phyloP scores from a whole-genome alignment of 192 early-diverging fungal species.

The Globomyces pollinis-pini region DNA sequence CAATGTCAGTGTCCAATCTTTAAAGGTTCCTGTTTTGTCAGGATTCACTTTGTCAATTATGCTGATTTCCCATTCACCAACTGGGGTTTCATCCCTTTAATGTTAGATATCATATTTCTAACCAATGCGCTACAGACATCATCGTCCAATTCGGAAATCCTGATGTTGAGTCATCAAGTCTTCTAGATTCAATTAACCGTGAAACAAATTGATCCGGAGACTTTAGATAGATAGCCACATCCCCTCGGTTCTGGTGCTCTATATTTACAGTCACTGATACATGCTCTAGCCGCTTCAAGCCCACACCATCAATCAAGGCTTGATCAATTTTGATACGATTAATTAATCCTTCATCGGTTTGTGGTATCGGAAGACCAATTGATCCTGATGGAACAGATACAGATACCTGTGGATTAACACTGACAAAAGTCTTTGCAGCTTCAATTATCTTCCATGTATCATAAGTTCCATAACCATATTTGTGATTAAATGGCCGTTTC shows the following conservation, averaged over 20 bases:
- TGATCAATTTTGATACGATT: slow-evolving; percentile 35
- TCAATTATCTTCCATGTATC: slow-evolving; percentile 79
- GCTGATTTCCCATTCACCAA: slow-evolving; percentile 67
- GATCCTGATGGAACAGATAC: not conserved
- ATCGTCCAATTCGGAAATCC: slow-evolving; percentile 91
- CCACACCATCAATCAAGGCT: slow-evolving; percentile 38
- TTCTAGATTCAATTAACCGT: slow-evolving; percentile 57
- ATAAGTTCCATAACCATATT: slow-evolving; percentile 88
- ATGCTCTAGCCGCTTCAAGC: slow-evolving; percentile 68
- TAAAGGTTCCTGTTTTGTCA: slow-evolving; percentile 15
- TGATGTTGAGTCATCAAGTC: slow-evolving; percentile 50
- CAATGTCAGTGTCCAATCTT: slow-evolving; percentile 27
- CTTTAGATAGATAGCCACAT: slow-evolving; percentile 74
- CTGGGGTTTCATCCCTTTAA: slow-evolving; percentile 82
- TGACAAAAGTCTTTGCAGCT: slow-evolving; percentile 57
- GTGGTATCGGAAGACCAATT: not conserved
- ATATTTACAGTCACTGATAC: slow-evolving; percentile 80
- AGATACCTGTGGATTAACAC: slow-evolving; percentile 29
- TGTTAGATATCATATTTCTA: slow-evolving; percentile 16
- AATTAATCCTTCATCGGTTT: slow-evolving; percentile 14
- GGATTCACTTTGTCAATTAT: slow-evolving; percentile 24
- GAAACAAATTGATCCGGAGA: slow-evolving; percentile 64
- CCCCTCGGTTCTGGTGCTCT: slow-evolving; percentile 72
- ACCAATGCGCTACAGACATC: slow-evolving; percentile 96
- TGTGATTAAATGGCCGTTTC: slow-evolving; percentile 79